Base-by-base conservation (phyloP, 139 green algal genomes). In the Chlorella sorokiniana region DNA sequence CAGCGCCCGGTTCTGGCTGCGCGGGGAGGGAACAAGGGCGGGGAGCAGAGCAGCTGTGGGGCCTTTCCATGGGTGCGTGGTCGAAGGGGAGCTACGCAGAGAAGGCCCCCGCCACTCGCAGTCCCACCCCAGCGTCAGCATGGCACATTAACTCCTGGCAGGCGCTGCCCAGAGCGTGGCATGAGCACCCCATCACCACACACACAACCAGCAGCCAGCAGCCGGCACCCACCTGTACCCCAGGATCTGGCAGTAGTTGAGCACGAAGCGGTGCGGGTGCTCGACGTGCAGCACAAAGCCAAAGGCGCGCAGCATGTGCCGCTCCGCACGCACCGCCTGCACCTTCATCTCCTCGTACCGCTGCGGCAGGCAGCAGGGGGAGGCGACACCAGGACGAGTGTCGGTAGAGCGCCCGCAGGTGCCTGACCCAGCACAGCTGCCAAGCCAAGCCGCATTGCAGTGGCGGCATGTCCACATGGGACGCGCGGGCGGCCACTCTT, bases 191-290 rank as follows among this genome's bases (percentile, higher is more conserved):
- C n/a, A n/a, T n/a, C n/a, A n/a, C n/a, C n/a, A n/a, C n/a, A n/a
- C n/a, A n/a, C n/a, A n/a, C n/a, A n/a, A n/a, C n/a, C n/a, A n/a
- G n/a, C n/a, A n/a, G n/a, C n/a, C n/a, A n/a, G n/a, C n/a, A n/a
- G n/a, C n/a, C n/a, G n/a, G n/a, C n/a, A n/a, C 63, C 4, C 63
- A 42, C 63, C 31, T 11, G 31, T 11, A 42, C 4, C n/a, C 63
- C 63, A 79, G 38, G 38, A 80, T 80, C 59, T 80, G 74, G 56
- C 74, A 69, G 77, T 96, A 95, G 82, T 90, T 95, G 74, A 98
- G 89, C 37, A 97, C 82, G 62, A 94, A 94, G 80, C 96, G 97
- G 88, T 98, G 95, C 1, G 95, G 95, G 81, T 98, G 95, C 69
- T 98, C 93, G 54, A 95, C 91, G 81, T 98, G 92, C 45, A 92